Evolutionary conservation across 495 filamentous ascomycete genomes (phyloP).

Genomic region (Aspergillus indologenus): DNA sequence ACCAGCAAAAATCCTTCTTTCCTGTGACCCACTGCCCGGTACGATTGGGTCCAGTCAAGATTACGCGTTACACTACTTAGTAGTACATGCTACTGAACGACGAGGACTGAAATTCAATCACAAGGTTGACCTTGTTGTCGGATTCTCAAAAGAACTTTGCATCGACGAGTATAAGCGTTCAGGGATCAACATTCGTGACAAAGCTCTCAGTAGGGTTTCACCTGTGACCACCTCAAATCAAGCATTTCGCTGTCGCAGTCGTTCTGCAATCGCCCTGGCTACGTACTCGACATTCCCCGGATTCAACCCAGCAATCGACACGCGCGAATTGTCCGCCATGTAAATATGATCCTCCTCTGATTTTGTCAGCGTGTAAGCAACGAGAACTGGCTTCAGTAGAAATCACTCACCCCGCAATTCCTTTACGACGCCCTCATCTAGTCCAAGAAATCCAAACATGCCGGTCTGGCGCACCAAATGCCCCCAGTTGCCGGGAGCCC

Average conservation of each 20-base stretch:
- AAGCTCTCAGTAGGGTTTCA: no score
- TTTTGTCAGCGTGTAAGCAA: not conserved
- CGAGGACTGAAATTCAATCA: no score
- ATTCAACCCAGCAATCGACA: slow-evolving; percentile 43
- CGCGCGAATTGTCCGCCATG: slow-evolving; percentile 35
- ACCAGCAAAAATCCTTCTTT: no score
- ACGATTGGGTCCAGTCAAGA: no score
- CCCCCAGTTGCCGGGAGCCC: slow-evolving; percentile 35
- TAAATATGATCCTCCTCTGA: slow-evolving; percentile 39
- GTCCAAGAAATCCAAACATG: slow-evolving; percentile 43
- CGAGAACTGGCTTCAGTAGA: not conserved
- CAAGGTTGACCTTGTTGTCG: slow-evolving; percentile 13
- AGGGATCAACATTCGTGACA: not conserved
- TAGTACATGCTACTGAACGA: no score
- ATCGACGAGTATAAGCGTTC: not conserved
- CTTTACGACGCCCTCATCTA: slow-evolving; percentile 25
- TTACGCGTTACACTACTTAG: no score
- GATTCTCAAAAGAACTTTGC: slow-evolving; percentile 7
- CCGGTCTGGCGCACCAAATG: slow-evolving; percentile 36
- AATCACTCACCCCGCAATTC: slow-evolving; percentile 28
- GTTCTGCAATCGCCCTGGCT: slow-evolving; percentile 25
- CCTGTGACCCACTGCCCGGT: no score
- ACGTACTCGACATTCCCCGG: slow-evolving; percentile 41
- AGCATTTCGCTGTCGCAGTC: not conserved
- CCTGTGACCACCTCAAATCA: no score